These are phyloP conservation scores for Paramecium caudatum DNA, from an alignment of 73 alveolate species.

Conservation along the genomic window DNA sequence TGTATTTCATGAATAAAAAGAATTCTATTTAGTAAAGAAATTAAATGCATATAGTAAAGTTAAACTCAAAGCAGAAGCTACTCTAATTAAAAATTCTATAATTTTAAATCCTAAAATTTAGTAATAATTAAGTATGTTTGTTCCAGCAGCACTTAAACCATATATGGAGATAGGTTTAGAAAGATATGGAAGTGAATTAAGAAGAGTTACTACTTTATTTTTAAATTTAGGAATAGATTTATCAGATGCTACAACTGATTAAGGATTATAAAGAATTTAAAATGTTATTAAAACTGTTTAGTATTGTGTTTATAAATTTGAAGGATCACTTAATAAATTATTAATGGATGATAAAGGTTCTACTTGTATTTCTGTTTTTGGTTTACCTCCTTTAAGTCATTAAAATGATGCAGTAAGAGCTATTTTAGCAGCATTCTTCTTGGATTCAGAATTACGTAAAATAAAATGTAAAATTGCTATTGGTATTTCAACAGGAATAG, in stretches of 20 bases:
- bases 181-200: constrained; percentile 91
- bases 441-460: constrained; percentile 87
- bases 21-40: constrained; percentile 33
- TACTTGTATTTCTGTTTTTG: constrained; percentile 91
- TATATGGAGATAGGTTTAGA: constrained; percentile 91
- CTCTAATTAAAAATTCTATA: constrained; percentile 87
- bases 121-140: constrained; percentile 84
- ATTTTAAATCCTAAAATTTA: constrained; percentile 80
- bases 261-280: constrained; percentile 90
- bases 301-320: constrained; percentile 87
- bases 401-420: constrained; percentile 96
- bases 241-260: constrained; percentile 88
- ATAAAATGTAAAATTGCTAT: constrained; percentile 84
- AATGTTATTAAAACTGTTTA: constrained; percentile 85
- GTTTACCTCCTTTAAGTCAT: constrained; percentile 94
- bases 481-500: constrained; percentile 95
- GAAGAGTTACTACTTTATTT: constrained; percentile 92
- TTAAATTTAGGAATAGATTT: constrained; percentile 90
- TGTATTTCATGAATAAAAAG: neutral
- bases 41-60: constrained; percentile 24
- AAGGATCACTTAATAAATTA: constrained; percentile 94
- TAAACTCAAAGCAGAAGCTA: constrained; percentile 83
- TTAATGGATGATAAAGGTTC: constrained; percentile 96
- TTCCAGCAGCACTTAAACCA: constrained; percentile 96
- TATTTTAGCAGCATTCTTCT: constrained; percentile 84